Percentiles rank a stretch among this genome's conserved stretches.
Conservation (phyloP, 352 stramenopile genomes). For the Phytophthora constricta region DNA sequence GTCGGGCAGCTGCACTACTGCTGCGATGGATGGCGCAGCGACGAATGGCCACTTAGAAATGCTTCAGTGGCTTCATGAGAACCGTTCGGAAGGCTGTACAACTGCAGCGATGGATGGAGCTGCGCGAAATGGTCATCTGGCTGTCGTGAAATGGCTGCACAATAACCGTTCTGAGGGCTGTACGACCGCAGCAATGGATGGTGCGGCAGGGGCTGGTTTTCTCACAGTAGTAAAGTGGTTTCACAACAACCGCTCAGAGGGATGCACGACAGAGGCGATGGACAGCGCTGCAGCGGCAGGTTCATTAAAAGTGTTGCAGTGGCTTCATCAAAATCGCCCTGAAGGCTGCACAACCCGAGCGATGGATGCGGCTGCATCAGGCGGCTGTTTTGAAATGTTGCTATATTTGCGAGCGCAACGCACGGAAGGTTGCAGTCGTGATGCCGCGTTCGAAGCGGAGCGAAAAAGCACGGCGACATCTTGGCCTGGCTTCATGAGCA, state of each 20-base stretch:
- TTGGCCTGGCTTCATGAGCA: conserved; percentile 38
- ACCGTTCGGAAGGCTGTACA: conserved; percentile 28
- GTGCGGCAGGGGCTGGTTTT: conserved; percentile 17
- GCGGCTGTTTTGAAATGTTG: conserved; percentile 33
- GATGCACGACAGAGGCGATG: conserved; percentile 32
- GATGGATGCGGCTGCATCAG: conserved; percentile 39
- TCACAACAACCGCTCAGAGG: conserved; percentile 31
- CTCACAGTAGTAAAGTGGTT: conserved; percentile 29
- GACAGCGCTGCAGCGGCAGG: conserved; percentile 27
- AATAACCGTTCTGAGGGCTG: conserved; percentile 23
- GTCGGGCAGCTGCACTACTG: conserved; percentile 23
- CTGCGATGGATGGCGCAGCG: conserved; percentile 35
- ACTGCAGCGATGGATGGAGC: conserved; percentile 27
- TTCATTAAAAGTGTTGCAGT: conserved; percentile 30
- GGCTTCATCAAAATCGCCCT: conserved; percentile 26
- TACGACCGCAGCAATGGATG: conserved; percentile 33
- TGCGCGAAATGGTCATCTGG: conserved; percentile 26
- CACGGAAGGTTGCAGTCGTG: conserved; percentile 31
- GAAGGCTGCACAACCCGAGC: conserved; percentile 33
- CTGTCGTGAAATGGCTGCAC: conserved; percentile 34
- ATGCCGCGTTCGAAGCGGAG: conserved; percentile 35
- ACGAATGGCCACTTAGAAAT: conserved; percentile 33
- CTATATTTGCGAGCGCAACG: conserved; percentile 29
- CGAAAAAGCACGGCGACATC: conserved; percentile 30
- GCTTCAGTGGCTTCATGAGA: conserved; percentile 33